Base-by-base conservation (phyloP, 2,329 filamentous ascomycete species). In the Byssochlamys sp. region DNA sequence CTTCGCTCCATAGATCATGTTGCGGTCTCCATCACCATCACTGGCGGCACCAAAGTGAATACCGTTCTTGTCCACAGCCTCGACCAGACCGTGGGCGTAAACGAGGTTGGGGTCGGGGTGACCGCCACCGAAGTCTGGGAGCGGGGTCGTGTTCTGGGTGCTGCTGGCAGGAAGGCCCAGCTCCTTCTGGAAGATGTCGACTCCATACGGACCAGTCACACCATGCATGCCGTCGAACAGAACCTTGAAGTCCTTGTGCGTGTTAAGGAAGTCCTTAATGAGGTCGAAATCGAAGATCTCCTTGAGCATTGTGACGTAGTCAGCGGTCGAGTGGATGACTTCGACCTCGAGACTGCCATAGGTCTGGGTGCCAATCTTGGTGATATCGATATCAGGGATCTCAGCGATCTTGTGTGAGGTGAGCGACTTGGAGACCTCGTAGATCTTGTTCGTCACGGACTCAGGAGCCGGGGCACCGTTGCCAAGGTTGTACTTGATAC, bases 1-100 rank as follows among this genome's bases (percentile, higher is more conserved):
- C 69, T 95, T 92, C 64, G 92, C 91, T 62, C 94, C 94, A 77
- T 99, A 99, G 71, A 99, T 99, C 94, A 99, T 99, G 85, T 99
- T 99, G 67, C 94, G 89, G 80, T 99, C 94, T 69, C 94, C 94
- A 68, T 99, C 94, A 66, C 94, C 94, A 66, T 99, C 94, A 62
- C 90, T 95, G 53, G 94, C 94, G 59, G 94, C 94, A 70, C 94
- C 94, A 68, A 99, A 99, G 71, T 95, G 94, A 63, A 99, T 91
- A 59, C 85, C 84, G 68, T 90, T 86, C 79, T 89, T 89, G 76
- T 99, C 91, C 49, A 99, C 94, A 60, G 86, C 89, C 69, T 96
- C 90, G 59, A 99, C 94, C 49, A 99, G 83, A 56, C 90, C 92
- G 77, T 95, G 90, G 29, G 94, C 94, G 69, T 99, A 99, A 58